Percentiles rank a stretch among this genome's conserved stretches.
phyloP scores from a whole-genome alignment of 75 land plant genomes.

The Chamaecyparis obtusa region DNA sequence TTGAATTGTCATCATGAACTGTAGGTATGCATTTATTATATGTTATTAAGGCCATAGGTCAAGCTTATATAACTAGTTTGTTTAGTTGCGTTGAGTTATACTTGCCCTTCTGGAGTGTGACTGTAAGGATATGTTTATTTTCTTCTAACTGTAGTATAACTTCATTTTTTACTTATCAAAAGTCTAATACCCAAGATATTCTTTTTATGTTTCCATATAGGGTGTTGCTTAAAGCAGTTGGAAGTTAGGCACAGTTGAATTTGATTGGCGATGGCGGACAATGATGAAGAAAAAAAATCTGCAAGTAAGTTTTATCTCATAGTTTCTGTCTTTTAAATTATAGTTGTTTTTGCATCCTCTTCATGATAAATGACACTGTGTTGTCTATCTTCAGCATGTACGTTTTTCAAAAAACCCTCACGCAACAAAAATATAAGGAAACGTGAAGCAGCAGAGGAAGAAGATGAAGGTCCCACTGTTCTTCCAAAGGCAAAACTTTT shows the following conservation, averaged over 20 bases:
- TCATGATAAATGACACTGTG: neutral
- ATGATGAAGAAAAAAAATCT: neutral
- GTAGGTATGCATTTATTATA: too few relatives aligned
- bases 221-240: too few relatives aligned
- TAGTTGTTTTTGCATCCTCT: neutral
- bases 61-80: too few relatives aligned
- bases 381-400: conserved; percentile 38
- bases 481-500: conserved; percentile 33
- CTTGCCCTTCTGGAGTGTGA: too few relatives aligned
- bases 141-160: too few relatives aligned
- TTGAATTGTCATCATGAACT: too few relatives aligned
- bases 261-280: conserved; percentile 5
- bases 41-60: too few relatives aligned
- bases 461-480: conserved; percentile 20
- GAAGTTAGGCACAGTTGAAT: neutral
- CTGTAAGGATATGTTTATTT: too few relatives aligned
- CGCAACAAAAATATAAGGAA: conserved; percentile 76
- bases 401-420: conserved; percentile 60
- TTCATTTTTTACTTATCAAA: too few relatives aligned
- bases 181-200: too few relatives aligned
- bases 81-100: too few relatives aligned
- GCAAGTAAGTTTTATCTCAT: neutral
- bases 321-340: neutral
- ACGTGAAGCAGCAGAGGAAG: conserved; percentile 45
- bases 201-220: neutral